These are phyloP conservation scores for Eucalyptus globulus DNA, from an alignment of 345 rosid species.

Conservation along the genomic window DNA sequence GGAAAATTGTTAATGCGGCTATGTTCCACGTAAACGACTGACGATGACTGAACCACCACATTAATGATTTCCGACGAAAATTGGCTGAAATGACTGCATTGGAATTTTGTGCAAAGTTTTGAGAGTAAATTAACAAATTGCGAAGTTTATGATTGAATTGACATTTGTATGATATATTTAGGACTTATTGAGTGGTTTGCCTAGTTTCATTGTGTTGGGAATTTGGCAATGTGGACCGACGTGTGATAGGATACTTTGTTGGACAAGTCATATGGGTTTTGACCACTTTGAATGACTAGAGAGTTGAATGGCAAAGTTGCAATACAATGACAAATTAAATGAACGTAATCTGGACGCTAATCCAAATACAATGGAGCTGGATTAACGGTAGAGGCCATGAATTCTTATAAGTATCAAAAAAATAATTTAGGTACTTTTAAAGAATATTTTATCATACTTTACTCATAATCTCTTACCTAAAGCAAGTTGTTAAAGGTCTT, in stretches of 20 bases:
- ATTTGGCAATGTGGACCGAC: neutral
- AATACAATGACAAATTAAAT: neutral
- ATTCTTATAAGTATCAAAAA: neutral
- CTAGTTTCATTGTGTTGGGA: neutral
- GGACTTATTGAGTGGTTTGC: neutral
- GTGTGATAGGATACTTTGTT: neutral
- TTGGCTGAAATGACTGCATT: accelerated
- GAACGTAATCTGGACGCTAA: neutral
- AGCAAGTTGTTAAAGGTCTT: neutral
- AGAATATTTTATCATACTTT: neutral
- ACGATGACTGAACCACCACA: accelerated
- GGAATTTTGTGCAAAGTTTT: neutral
- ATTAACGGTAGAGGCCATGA: neutral
- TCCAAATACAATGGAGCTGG: neutral
- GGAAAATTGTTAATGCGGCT: accelerated
- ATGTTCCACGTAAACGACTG: accelerated
- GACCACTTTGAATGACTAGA: neutral
- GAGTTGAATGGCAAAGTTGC: neutral
- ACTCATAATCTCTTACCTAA: accelerated
- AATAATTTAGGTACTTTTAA: neutral
- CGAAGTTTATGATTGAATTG: neutral
- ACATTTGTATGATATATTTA: neutral
- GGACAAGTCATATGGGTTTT: neutral
- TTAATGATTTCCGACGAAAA: accelerated
- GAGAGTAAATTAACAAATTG: neutral